Conservation (phyloP, 1,284 basidiomycete species). For the Marasmius sp. region DNA sequence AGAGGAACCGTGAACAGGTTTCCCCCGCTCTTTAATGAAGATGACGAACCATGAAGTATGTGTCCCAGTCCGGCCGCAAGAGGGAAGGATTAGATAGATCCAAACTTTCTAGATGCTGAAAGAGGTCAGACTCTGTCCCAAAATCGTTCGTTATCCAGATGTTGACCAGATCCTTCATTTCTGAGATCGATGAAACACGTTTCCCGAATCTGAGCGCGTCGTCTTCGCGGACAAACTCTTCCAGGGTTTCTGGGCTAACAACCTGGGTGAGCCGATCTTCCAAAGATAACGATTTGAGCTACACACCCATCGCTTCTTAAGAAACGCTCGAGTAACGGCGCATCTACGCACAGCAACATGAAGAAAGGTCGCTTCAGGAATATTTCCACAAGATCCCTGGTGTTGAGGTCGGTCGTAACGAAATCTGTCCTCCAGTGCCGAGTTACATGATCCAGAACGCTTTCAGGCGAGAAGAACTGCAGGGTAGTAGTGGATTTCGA, state of each 20-base stretch:
- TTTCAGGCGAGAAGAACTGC: constrained; percentile 35
- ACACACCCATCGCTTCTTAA: constrained; percentile 44
- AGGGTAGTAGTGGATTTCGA: not conserved
- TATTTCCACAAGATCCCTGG: constrained; percentile 57
- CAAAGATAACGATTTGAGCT: not conserved
- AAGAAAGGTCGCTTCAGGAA: constrained; percentile 93
- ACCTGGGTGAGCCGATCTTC: not conserved
- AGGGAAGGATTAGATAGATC: constrained; percentile 73
- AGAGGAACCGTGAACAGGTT: not conserved
- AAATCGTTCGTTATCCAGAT: constrained; percentile 78
- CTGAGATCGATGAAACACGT: constrained; percentile 35
- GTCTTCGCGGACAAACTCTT: constrained; percentile 65
- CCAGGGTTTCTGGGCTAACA: constrained; percentile 42
- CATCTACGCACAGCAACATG: constrained; percentile 84
- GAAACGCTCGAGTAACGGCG: constrained; percentile 69
- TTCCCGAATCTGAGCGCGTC: constrained; percentile 60
- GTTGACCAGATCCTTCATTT: constrained; percentile 51
- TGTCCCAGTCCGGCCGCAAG: constrained; percentile 88
- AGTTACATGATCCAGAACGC: constrained; percentile 79
- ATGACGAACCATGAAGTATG: constrained; percentile 86
- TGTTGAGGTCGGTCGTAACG: constrained; percentile 78
- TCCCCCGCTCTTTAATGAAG: not conserved
- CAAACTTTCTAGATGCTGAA: constrained; percentile 65
- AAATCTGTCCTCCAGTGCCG: constrained; percentile 79
- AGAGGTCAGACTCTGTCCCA: constrained; percentile 50